Evolutionary conservation across 306 rosid species (phyloP), one percentile per base, ranked within the genome.

Genomic region (Psophocarpus tetragonolobus): DNA sequence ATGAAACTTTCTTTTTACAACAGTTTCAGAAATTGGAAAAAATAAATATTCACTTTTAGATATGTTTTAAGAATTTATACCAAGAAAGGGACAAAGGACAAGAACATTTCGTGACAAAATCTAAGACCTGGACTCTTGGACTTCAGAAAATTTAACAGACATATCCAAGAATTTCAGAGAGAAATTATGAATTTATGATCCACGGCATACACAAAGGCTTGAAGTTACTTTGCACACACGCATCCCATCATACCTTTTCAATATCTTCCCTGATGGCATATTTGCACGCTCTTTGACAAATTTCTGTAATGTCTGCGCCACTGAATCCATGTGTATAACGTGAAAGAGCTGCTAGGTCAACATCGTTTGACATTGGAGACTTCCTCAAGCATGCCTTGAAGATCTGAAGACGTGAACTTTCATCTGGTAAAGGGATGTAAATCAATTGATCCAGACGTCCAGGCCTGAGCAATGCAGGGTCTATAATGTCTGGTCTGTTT

Each of bases 201-300:
- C 56, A 56, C 4, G 68, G 36, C 35, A 54, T 14, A 18, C 29
- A 57, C 41, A 39, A 27, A 13, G 73, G 8, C 42, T 13, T n/a
- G 24, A 7, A 45, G 20, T 8, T 62, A 17, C 14, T 29, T 56
- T 15, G 41, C 38, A 60, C 11, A 6, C 23, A 48, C 50, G 54
- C 47, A 60, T 42, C 47, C 67, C 10, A 51, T 66, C 42, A 24
- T 77, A 90, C 96, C 91, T 87, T 87, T 58, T 88, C 96, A 26
- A 90, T 90, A 71, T 87, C 79, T 78, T 90, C 90, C 82, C 92
- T 85, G 24, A 90, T 88, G 47, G 91, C 91, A 81, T 87, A 90
- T 71, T 90, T 87, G 90, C 95, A 88, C 20, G 92, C 92, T 62
- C 92, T 84, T 48, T 90, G 95, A 51, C 95, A 90, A 73, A 90